Conservation (phyloP, 129 eudicot genomes). For the Saussurea involucrata region DNA sequence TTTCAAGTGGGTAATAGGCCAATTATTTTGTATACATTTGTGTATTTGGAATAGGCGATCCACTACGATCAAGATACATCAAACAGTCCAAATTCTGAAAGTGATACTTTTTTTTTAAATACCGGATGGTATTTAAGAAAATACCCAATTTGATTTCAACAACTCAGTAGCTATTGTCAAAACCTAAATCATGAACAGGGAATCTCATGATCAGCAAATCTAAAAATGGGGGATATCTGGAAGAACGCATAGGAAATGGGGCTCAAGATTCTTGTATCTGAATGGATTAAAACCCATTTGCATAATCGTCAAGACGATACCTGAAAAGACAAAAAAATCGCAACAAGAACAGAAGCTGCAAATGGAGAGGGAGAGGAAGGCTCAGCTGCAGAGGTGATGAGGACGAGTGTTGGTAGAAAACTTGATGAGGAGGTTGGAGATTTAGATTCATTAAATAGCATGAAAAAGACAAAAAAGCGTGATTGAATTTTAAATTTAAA, state of each 20-base stretch:
- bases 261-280: background rate
- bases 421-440: background rate
- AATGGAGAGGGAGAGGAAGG: background rate
- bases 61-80: background rate
- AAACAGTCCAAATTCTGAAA: background rate
- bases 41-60: background rate
- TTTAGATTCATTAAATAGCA: background rate
- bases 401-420: background rate
- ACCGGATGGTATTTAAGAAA: background rate
- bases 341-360: background rate
- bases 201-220: background rate
- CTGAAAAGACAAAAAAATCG: background rate
- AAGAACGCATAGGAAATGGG: conserved; percentile 1
- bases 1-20: background rate
- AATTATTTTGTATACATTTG: background rate
- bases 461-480: background rate
- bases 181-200: background rate
- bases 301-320: background rate
- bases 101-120: background rate
- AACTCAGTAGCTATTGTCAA: background rate
- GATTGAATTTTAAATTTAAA: background rate
- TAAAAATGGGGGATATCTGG: background rate
- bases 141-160: conserved; percentile 6
- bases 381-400: background rate
- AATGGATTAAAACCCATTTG: background rate